Conservation (phyloP, 2,329 filamentous ascomycete species). For the Aschersonia sp. region DNA sequence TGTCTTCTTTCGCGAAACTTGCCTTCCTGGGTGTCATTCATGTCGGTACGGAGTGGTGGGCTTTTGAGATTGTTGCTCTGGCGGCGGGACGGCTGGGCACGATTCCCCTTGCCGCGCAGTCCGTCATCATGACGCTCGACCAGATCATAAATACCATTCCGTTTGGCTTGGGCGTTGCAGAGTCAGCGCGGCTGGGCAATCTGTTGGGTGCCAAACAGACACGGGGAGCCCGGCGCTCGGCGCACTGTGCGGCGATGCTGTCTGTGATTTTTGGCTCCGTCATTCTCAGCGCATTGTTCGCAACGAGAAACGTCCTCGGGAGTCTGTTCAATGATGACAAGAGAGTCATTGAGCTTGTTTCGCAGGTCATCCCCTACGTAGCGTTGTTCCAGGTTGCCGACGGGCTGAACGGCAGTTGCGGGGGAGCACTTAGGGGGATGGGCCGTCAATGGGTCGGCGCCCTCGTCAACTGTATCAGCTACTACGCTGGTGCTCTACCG, state of each 20-base stretch:
- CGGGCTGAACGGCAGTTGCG: constrained; percentile 72
- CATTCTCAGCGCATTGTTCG: constrained; percentile 56
- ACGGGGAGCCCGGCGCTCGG: constrained; percentile 52
- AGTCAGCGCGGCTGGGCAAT: constrained; percentile 66
- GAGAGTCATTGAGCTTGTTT: constrained; percentile 56
- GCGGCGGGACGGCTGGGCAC: constrained; percentile 71
- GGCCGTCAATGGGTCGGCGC: constrained; percentile 77
- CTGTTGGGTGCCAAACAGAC: constrained; percentile 56
- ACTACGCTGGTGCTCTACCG: constrained; percentile 70
- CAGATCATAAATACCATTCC: constrained; percentile 77
- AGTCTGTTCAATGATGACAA: constrained; percentile 70
- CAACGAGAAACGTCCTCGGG: constrained; percentile 57
- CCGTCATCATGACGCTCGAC: constrained; percentile 80
- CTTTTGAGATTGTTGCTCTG: constrained; percentile 79
- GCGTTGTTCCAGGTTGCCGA: constrained; percentile 85
- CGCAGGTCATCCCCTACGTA: constrained; percentile 69
- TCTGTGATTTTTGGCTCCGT: constrained; percentile 53
- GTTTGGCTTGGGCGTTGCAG: constrained; percentile 73
- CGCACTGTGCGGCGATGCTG: constrained; percentile 61
- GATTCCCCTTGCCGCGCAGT: constrained; percentile 66
- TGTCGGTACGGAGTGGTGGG: constrained; percentile 89
- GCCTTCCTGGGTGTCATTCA: constrained; percentile 66
- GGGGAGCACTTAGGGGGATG: constrained; percentile 70
- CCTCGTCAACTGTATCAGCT: constrained; percentile 66
- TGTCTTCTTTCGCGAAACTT: constrained; percentile 57